phyloP scores from a whole-genome alignment of 2,329 filamentous ascomycete genomes.

The Cadophora malorum region DNA sequence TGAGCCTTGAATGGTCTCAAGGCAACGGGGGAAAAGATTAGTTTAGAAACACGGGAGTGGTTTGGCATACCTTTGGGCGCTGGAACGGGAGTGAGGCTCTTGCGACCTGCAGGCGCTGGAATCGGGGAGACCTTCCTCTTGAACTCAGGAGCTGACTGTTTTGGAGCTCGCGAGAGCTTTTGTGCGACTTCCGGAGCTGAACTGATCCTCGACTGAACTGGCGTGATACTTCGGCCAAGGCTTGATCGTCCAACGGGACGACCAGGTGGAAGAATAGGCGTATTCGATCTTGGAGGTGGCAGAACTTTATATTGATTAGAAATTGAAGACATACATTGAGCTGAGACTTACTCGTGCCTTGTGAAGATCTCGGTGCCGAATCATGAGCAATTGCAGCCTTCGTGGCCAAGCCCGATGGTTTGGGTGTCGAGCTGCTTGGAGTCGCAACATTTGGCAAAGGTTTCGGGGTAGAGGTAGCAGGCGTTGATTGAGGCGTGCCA shows the following conservation, averaged over 20 bases:
- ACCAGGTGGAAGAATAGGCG: slow-evolving; percentile 27
- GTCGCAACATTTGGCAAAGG: not conserved
- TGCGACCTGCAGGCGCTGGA: not conserved
- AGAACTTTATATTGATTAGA: slow-evolving; percentile 3
- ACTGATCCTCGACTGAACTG: not conserved
- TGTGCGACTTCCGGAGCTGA: not conserved
- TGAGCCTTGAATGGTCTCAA: not conserved
- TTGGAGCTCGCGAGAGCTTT: not conserved
- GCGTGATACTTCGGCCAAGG: slow-evolving; percentile 23
- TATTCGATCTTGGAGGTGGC: slow-evolving; percentile 10
- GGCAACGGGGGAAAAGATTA: not conserved
- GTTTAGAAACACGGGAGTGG: not conserved
- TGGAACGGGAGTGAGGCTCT: slow-evolving; percentile 21
- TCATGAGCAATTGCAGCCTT: not conserved
- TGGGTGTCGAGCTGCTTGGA: slow-evolving; percentile 14
- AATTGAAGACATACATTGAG: not conserved
- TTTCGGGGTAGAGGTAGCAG: not conserved
- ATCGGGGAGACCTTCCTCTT: slow-evolving; percentile 9
- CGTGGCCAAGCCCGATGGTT: not conserved
- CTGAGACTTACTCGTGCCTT: slow-evolving; percentile 19
- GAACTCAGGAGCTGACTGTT: slow-evolving; percentile 5
- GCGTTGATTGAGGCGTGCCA: not conserved
- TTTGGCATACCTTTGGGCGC: slow-evolving; percentile 13
- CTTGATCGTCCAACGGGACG: slow-evolving; percentile 17
- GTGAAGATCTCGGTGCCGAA: slow-evolving; percentile 6